phyloP scores from a whole-genome alignment of 225 moss, liverwort and hornwort species.

The Lunularia cruciata region DNA sequence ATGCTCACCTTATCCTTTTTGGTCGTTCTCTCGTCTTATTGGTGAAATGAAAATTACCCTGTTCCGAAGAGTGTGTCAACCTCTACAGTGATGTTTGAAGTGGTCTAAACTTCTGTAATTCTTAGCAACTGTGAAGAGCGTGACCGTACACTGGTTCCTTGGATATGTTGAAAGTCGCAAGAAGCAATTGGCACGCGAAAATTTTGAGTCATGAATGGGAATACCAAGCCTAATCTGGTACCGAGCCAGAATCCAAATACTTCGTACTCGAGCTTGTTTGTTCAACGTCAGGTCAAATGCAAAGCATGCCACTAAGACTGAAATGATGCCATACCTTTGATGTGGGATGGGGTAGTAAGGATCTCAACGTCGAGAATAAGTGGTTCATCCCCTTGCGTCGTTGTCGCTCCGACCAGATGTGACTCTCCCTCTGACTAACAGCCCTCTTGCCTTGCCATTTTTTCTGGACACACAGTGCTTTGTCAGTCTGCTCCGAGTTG shows the following conservation, averaged over 20 bases:
- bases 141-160: no score
- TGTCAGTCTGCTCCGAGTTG: constrained; percentile 38
- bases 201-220: no score
- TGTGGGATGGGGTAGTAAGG: constrained; percentile 83
- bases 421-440: constrained; percentile 81
- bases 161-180: no score
- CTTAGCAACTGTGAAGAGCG: neutral
- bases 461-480: constrained; percentile 65
- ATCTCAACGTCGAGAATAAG: constrained; percentile 86
- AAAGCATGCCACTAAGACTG: no score
- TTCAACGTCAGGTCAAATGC: no score
- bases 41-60: neutral
- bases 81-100: neutral
- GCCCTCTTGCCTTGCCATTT: constrained; percentile 79
- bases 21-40: neutral
- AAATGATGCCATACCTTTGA: constrained; percentile 73
- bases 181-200: no score
- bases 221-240: no score
- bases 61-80: neutral
- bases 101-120: neutral
- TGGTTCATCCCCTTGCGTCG: constrained; percentile 98
- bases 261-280: no score
- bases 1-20: no score
- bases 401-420: constrained; percentile 95
- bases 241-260: no score